Evolutionary conservation across 257 asterid species (phyloP).

Genomic region (Scutellaria minor): DNA sequence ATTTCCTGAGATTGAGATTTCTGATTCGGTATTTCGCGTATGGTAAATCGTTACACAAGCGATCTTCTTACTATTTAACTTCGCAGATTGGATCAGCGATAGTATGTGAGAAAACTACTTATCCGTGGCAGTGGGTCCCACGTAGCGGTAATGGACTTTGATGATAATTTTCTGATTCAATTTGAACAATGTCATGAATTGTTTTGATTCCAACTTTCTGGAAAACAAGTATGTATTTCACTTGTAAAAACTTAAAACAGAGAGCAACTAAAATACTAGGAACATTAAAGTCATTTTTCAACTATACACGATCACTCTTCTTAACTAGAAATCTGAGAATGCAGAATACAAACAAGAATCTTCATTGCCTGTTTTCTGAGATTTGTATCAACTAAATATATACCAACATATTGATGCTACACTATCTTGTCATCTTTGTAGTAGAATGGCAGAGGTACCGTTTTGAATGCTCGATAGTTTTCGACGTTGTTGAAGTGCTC

Average conservation of each 20-base stretch:
- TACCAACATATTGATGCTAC: not conserved
- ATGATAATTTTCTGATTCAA: not conserved
- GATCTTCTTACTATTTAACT: not conserved
- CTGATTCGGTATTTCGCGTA: not conserved
- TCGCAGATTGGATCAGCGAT: not conserved
- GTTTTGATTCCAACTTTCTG: not conserved
- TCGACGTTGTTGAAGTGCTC: conserved; percentile 82
- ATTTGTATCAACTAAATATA: not conserved
- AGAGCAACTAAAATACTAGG: not conserved
- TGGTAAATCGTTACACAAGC: not conserved
- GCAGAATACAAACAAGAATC: not conserved
- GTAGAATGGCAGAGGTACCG: conserved; percentile 76
- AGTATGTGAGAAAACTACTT: too few relatives aligned
- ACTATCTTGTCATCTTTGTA: conserved; percentile 52
- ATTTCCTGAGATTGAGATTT: not conserved
- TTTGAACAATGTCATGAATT: not conserved
- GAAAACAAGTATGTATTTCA: too few relatives aligned
- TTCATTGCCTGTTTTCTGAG: not conserved
- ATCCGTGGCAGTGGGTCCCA: too few relatives aligned
- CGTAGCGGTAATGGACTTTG: not conserved
- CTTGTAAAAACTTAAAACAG: too few relatives aligned
- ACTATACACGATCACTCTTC: too few relatives aligned
- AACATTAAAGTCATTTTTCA: too few relatives aligned
- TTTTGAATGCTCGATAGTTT: conserved; percentile 64
- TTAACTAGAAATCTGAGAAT: too few relatives aligned